Percentiles rank a stretch among this genome's conserved stretches.
These are phyloP conservation scores for Beta corolliflora DNA, from an alignment of 179 eudicot species.

Conservation along the genomic window DNA sequence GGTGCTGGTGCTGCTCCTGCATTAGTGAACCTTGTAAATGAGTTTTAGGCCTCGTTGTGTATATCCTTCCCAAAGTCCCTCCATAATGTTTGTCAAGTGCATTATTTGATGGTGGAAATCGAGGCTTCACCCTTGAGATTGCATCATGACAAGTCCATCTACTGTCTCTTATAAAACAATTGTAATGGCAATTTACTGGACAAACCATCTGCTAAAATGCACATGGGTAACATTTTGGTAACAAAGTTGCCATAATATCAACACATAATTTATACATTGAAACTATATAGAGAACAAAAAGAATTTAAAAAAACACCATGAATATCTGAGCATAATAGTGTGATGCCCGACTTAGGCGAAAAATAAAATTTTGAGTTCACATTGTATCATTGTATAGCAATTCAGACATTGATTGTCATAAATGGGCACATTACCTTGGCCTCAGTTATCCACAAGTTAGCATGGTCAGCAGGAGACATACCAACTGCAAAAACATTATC, in stretches of 20 bases:
- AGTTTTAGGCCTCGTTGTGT: constrained; percentile 35
- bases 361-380: neutral
- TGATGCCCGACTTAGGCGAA: neutral
- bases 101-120: constrained; percentile 36
- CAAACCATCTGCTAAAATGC: constrained; percentile 41
- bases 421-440: constrained; percentile 23
- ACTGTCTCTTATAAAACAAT: constrained; percentile 46
- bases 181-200: constrained; percentile 40
- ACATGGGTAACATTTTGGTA: constrained; percentile 8
- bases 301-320: neutral
- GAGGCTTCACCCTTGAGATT: constrained; percentile 44
- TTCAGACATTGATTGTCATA: neutral
- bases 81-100: constrained; percentile 43
- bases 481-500: constrained; percentile 13
- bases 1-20: constrained; percentile 38
- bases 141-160: constrained; percentile 49
- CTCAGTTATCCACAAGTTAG: constrained; percentile 27
- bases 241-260: neutral
- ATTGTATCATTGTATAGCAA: neutral
- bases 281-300: too few relatives aligned
- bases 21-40: constrained; percentile 36
- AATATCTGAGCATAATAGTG: neutral
- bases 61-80: constrained; percentile 33
- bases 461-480: constrained; percentile 29
- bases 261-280: neutral